Evolutionary conservation across 1,284 basidiomycete species (phyloP).

Genomic region (Boletellus deceptivus): DNA sequence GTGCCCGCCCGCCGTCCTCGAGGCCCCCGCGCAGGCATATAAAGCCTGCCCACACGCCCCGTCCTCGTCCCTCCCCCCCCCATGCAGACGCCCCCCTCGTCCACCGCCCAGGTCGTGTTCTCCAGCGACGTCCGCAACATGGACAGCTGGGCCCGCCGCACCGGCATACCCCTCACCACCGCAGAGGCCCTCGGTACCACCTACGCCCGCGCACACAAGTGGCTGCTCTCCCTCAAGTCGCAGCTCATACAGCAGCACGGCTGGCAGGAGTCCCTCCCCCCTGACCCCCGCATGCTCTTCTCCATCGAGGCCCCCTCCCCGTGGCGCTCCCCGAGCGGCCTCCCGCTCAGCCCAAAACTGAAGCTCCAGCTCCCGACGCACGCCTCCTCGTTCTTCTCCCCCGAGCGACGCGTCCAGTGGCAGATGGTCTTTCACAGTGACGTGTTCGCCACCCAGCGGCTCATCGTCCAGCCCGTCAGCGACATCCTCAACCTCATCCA

Average conservation of each 20-base stretch:
- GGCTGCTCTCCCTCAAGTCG: constrained; percentile 59
- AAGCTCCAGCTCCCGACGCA: constrained; percentile 70
- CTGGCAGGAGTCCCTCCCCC: constrained; percentile 59
- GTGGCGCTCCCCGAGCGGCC: constrained; percentile 67
- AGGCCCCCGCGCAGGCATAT: too few species aligned
- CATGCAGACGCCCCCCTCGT: constrained; percentile 41
- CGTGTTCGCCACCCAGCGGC: constrained; percentile 74
- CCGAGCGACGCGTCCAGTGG: constrained; percentile 79
- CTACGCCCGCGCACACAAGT: constrained; percentile 74
- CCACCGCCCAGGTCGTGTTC: constrained; percentile 65
- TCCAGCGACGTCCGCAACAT: constrained; percentile 74
- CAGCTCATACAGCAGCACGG: constrained; percentile 64
- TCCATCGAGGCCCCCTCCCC: constrained; percentile 73
- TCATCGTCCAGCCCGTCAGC: constrained; percentile 71
- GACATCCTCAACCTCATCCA: constrained; percentile 76
- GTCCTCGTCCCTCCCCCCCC: constrained; percentile 1
- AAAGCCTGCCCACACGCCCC: too few species aligned
- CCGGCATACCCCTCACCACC: constrained; percentile 73
- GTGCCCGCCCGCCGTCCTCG: too few species aligned
- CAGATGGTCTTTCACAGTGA: constrained; percentile 85
- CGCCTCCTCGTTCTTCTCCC: constrained; percentile 79
- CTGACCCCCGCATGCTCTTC: constrained; percentile 70
- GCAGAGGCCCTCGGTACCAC: constrained; percentile 75
- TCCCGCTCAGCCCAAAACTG: constrained; percentile 71
- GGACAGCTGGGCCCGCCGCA: constrained; percentile 76